phyloP scores from a whole-genome alignment of 768 basidiomycete genomes.

The Tricholoma saponaceum region DNA sequence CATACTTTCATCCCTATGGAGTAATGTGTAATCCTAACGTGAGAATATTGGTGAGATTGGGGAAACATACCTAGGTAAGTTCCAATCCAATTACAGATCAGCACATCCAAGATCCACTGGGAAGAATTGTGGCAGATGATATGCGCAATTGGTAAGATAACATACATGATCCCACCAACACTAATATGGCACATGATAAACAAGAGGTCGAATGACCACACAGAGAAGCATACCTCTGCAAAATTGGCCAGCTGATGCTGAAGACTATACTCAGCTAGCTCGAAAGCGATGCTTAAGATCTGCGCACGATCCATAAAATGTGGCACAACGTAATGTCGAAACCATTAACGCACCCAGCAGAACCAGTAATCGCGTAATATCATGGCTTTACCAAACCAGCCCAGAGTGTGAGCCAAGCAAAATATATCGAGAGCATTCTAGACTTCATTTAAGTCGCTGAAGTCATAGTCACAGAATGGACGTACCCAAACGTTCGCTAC shows the following conservation, averaged over 20 bases:
- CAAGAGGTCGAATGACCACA: not conserved
- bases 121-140: slow-evolving; percentile 3
- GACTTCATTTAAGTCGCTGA: slow-evolving; percentile 1
- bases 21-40: slow-evolving; percentile 7
- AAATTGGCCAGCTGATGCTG: slow-evolving; percentile 89
- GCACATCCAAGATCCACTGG: slow-evolving; percentile 84
- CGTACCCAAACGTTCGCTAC: slow-evolving; percentile 63
- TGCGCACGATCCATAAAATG: slow-evolving; percentile 24
- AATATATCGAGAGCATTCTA: slow-evolving; percentile 85
- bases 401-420: slow-evolving; percentile 78
- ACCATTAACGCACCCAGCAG: slow-evolving; percentile 63
- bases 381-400: slow-evolving; percentile 92
- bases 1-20: slow-evolving; percentile 78
- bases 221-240: slow-evolving; percentile 57
- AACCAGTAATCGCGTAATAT: slow-evolving; percentile 92
- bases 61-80: slow-evolving; percentile 64
- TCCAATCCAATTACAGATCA: slow-evolving; percentile 86
- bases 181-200: slow-evolving; percentile 28
- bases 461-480: slow-evolving; percentile 1
- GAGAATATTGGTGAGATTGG: slow-evolving; percentile 1
- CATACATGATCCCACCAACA: slow-evolving; percentile 94
- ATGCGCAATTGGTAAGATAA: slow-evolving; percentile 9
- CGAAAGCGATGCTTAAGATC: slow-evolving; percentile 86
- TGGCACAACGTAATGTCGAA: slow-evolving; percentile 1
- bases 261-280: slow-evolving; percentile 84